Conservation (phyloP, 2,329 filamentous ascomycete genomes). For the Pestalotiopsis sp. region DNA sequence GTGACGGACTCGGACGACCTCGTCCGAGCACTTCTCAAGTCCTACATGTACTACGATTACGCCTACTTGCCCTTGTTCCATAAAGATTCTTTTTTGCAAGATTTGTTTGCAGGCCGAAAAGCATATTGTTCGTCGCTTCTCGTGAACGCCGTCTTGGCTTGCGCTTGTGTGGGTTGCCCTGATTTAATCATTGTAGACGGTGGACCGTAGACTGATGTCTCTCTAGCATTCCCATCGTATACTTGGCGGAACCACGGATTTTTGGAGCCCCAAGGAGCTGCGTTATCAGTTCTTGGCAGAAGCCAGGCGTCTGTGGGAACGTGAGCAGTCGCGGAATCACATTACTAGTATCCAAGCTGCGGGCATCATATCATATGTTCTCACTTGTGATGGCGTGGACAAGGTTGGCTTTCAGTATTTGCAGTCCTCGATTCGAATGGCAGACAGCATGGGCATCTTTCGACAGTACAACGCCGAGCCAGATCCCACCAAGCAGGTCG, state of each 20-base stretch:
- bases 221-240: conserved; percentile 30
- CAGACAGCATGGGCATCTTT: conserved; percentile 35
- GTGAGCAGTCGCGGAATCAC: conserved; percentile 25
- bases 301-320: conserved; percentile 37
- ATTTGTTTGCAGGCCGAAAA: background rate
- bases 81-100: background rate
- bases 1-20: conserved; percentile 3
- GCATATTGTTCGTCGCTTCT: conserved; percentile 3
- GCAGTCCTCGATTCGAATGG: conserved; percentile 33
- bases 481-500: conserved; percentile 22
- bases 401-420: conserved; percentile 38
- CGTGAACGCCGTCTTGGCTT: conserved; percentile 1
- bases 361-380: conserved; percentile 28
- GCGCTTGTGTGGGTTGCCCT: background rate
- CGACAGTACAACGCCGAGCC: conserved; percentile 14
- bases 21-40: background rate
- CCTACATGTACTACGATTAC: background rate
- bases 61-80: background rate
- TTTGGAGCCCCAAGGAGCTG: conserved; percentile 36
- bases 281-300: conserved; percentile 39
- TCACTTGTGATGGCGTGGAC: conserved; percentile 36
- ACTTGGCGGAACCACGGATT: conserved; percentile 29
- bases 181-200: background rate
- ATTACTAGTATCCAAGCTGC: conserved; percentile 38
- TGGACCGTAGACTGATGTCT: background rate